Evolutionary conservation across 179 eudicot genomes (phyloP), one percentile per base, ranked within the genome.

Genomic region (Drosera spatulata): DNA sequence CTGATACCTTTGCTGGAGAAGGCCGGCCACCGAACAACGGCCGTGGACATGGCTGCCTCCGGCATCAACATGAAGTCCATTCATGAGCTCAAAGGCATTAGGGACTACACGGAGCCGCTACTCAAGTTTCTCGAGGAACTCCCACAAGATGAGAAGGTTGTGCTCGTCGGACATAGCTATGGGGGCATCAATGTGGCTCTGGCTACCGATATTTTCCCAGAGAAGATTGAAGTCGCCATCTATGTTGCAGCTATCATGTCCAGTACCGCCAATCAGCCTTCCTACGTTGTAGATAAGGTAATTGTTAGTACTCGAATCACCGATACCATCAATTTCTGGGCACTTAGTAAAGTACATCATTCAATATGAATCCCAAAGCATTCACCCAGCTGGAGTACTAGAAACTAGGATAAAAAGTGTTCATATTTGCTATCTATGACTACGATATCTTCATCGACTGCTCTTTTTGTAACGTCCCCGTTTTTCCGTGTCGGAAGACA

Each of bases 91-190:
- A 8, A 5, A 14, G 53, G 40, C 15, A 15, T 62, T 2, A 14
- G 53, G 15, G 54, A 53, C 59, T 62, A 62, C 40, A 2, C 14
- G 7, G 45, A 15, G 8, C 66, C 66, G 11, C 50, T 62, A 54
- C 53, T 43, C 0, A 50, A 62, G 14, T 53, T 62, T 37, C 15
- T 62, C 40, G 8, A 13, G 6, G 41, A 50, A 10, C 39, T 62
- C 40, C 58, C 50, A 4, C 9, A 41, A 2, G 59, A 9, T 6
- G 59, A 62, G 42, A 62, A 62, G 44, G 59, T 53, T 2, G 50
- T 62, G 12, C 39, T 62, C 10, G 58, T 62, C 14, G 66, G 64
- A 37, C 64, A 61, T 61, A 61, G 64, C 7, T 61, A 11, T 50
- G 64, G 64, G 40, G 55, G 64, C 10, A 8, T 61, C 9, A 55